phyloP scores from a whole-genome alignment of 1,284 basidiomycete species.

The Leccinum colubrinum region DNA sequence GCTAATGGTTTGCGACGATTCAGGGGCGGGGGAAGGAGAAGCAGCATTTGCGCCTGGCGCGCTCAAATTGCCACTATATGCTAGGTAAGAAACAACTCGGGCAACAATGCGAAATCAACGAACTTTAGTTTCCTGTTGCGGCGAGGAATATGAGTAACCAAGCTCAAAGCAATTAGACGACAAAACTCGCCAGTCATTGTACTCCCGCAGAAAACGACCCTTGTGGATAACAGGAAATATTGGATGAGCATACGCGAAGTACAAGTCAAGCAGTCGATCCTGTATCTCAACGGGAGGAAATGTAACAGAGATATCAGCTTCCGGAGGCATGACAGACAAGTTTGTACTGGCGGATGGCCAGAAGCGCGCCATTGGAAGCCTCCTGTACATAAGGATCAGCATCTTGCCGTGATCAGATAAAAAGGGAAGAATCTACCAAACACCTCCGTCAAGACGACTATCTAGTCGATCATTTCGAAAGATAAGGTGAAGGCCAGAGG shows the following conservation, averaged over 20 bases:
- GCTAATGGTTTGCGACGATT: conserved; percentile 61
- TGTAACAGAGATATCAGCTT: conserved; percentile 44
- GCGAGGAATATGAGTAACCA: conserved; percentile 3
- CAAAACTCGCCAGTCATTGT: conserved; percentile 48
- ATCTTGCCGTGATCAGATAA: conserved; percentile 4
- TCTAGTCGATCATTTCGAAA: conserved; percentile 62
- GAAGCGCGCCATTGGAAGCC: conserved; percentile 71
- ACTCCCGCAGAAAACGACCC: conserved; percentile 66
- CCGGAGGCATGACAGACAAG: conserved; percentile 36
- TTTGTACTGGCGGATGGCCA: conserved; percentile 56
- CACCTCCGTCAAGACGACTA: conserved; percentile 65
- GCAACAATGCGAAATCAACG: conserved; percentile 1
- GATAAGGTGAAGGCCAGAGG: conserved; percentile 76
- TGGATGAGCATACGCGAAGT: conserved; percentile 81
- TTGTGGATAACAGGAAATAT: conserved; percentile 76
- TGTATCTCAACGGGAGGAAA: conserved; percentile 61
- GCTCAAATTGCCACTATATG: conserved; percentile 13
- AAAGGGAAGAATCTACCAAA: conserved; percentile 53
- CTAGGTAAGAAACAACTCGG: conserved; percentile 9
- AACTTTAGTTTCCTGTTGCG: conserved; percentile 37
- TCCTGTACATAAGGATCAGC: conserved; percentile 42
- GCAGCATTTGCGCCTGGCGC: conserved; percentile 11
- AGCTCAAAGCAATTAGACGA: neutral
- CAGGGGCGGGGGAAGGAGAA: conserved; percentile 37
- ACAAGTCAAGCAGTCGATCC: conserved; percentile 67